These are phyloP conservation scores for Senecio squalidus DNA, from an alignment of 140 eudicot species.

Conservation along the genomic window DNA sequence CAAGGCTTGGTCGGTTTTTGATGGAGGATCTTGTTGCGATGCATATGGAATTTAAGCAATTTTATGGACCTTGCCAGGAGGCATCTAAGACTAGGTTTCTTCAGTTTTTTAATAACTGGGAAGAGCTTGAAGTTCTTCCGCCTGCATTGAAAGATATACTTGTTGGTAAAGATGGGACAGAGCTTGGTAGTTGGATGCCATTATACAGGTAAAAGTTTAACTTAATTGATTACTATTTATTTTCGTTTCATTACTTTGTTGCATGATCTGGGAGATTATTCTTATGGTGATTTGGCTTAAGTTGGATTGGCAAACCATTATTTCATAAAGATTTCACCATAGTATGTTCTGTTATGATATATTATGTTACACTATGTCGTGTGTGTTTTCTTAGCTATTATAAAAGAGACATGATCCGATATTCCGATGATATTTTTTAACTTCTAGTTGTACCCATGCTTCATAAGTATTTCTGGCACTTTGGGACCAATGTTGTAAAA, in stretches of 20 bases:
- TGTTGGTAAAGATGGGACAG: slow-evolving; percentile 59
- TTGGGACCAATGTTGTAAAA: too few relatives aligned
- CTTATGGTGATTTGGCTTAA: too few relatives aligned
- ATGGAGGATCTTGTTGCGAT: slow-evolving; percentile 89
- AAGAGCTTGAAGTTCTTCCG: slow-evolving; percentile 69
- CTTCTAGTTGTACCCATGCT: background rate
- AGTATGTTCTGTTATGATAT: background rate
- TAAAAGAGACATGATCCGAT: background rate
- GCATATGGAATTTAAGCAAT: slow-evolving; percentile 74
- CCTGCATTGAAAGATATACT: slow-evolving; percentile 42
- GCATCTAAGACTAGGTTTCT: slow-evolving; percentile 34
- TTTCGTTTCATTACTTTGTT: background rate
- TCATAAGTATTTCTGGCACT: too few relatives aligned
- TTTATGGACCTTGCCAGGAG: slow-evolving; percentile 78
- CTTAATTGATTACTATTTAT: background rate
- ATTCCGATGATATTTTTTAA: too few relatives aligned
- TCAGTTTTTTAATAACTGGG: slow-evolving; percentile 72
- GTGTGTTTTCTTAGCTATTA: background rate
- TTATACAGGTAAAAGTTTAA: slow-evolving; percentile 60
- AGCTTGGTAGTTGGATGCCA: slow-evolving; percentile 79
- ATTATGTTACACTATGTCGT: background rate
- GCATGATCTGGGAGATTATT: slow-evolving; percentile 4
- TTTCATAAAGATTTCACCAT: background rate
- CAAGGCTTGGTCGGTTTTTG: slow-evolving; percentile 67
- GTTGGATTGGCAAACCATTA: too few relatives aligned